Base-by-base conservation (phyloP, 1,284 basidiomycete species). In the Butyriboletus pseudospeciosus region DNA sequence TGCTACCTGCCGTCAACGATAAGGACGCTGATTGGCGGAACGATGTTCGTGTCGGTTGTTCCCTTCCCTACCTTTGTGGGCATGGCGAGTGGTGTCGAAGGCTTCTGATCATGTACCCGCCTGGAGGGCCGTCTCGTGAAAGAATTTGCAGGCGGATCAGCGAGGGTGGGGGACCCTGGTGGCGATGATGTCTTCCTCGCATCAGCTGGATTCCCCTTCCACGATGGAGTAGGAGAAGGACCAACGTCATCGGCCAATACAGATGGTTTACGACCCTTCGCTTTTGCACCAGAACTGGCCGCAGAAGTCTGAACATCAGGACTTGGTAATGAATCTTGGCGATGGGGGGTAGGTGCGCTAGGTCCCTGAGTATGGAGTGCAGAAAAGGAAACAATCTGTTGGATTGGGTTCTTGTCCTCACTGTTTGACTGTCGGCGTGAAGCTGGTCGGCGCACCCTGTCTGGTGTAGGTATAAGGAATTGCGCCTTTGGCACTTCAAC, bases 11-110 rank as follows among this genome's bases (percentile, higher is more conserved):
- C 94, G 72, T 98, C 94, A 30, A 98, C 94, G 59, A 98, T 95
- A 61, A 98, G 79, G 0, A 98, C 95, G 64, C 91, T 95, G 67
- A 98, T 95, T 0, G 94, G 95, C 6, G 95, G 95, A 3, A 95
- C 87, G 38, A 96, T 86, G 58, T 81, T 81, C 37, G 79, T 76
- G 60, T 76, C 78, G 10, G 62, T 47, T 51, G 68, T 63, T 25
- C 59, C 63, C 55, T 71, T 70, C 13, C 58, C 65, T 12, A 41
- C 52, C 51, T 72, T 62, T 26, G 57, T 39, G 35, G 59, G 41
- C 14, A 61, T 57, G 41, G 61, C 51, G 10, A 66, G 49, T 28
- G 64, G 58, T 28, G 52, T 60, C 17, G 59, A 58, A 46, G 71
- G 61, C 47, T 72, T 70, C 49, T 59, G 58, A 46, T 71, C 70